phyloP scores from a whole-genome alignment of 116 monocot genomes.

The Cymodocea nodosa region DNA sequence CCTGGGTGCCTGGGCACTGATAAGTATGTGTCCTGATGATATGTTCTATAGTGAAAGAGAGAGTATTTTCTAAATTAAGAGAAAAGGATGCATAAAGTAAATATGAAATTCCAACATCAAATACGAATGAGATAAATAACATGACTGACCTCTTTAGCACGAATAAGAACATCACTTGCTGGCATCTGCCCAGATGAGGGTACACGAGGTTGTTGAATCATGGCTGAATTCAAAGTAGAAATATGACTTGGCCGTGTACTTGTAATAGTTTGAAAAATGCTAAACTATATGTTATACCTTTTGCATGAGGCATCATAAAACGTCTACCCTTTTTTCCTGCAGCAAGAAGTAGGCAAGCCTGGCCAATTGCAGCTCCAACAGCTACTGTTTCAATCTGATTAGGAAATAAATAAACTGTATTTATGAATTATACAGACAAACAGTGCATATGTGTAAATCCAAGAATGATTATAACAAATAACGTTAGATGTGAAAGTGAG shows the following conservation, averaged over 20 bases:
- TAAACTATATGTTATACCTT: constrained; percentile 31
- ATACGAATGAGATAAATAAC: not conserved
- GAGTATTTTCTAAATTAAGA: not conserved
- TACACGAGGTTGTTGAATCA: constrained; percentile 95
- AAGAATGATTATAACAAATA: not conserved
- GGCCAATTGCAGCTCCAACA: constrained; percentile 86
- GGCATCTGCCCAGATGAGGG: constrained; percentile 92
- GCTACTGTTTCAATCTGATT: constrained; percentile 81
- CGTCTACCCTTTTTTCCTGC: constrained; percentile 94
- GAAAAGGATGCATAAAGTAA: not conserved
- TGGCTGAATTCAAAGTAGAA: constrained; percentile 32
- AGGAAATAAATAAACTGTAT: not conserved
- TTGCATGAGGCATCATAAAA: constrained; percentile 96
- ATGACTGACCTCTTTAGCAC: constrained; percentile 79
- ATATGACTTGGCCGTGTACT: not conserved
- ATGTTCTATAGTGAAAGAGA: not conserved
- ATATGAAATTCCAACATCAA: not conserved
- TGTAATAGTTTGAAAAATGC: not conserved
- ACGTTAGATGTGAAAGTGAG: not conserved
- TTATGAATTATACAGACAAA: not conserved
- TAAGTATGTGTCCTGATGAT: too few relatives aligned
- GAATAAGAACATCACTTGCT: constrained; percentile 87
- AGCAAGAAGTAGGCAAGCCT: constrained; percentile 86
- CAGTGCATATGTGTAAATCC: not conserved
- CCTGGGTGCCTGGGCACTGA: too few relatives aligned